Percentiles rank a stretch among this genome's conserved stretches.
Evolutionary conservation across 2,329 filamentous ascomycete species (phyloP).

Genomic region (Aureobasidium subglaciale): DNA sequence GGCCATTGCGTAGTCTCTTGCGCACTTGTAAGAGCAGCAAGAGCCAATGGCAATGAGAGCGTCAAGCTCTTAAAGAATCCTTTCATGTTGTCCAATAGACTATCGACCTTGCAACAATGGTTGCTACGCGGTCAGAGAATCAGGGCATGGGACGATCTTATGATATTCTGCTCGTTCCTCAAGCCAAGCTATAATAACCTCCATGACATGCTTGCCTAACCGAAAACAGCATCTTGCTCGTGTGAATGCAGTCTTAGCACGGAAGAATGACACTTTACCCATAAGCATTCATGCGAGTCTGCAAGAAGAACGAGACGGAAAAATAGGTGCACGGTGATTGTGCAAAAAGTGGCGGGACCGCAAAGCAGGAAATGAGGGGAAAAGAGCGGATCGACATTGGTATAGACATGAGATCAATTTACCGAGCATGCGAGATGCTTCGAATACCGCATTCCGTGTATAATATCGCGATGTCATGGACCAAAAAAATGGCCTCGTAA

Average conservation of each 20-base stretch:
- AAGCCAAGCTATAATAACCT: constrained; percentile 1
- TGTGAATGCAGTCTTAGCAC: background rate
- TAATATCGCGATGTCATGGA: no score
- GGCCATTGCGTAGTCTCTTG: constrained; percentile 15
- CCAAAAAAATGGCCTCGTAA: no score
- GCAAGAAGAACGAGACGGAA: constrained; percentile 4
- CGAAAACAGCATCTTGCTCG: background rate
- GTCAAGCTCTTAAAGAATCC: background rate
- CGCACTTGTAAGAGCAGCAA: constrained; percentile 1
- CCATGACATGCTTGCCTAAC: background rate
- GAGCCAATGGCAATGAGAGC: background rate
- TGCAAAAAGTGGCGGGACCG: background rate
- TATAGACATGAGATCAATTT: constrained; percentile 1
- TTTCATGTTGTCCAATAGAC: background rate
- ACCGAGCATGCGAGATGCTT: background rate
- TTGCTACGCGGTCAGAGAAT: background rate
- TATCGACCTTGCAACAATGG: background rate
- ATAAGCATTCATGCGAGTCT: background rate
- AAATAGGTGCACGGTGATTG: constrained; percentile 11
- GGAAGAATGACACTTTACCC: constrained; percentile 12
- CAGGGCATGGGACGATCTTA: background rate
- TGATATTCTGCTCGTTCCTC: background rate
- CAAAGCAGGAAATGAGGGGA: constrained; percentile 9
- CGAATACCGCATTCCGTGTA: background rate
- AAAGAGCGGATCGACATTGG: background rate